Conservation (phyloP, 768 basidiomycete species). For the Pleurotus ostreatus region DNA sequence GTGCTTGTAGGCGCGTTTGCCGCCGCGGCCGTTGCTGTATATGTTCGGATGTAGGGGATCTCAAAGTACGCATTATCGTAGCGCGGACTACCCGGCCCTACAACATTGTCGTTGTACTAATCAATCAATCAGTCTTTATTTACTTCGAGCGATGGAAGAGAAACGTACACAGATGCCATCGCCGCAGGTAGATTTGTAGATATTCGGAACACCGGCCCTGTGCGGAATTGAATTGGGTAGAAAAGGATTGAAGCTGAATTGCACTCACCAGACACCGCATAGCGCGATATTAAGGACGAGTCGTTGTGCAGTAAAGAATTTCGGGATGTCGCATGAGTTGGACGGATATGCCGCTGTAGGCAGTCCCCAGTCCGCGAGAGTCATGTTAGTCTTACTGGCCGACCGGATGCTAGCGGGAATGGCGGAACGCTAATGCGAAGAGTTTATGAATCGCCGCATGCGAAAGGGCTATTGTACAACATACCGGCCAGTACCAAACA, state of each 20-base stretch:
- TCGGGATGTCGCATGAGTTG: conserved; percentile 45
- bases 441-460: too few species aligned
- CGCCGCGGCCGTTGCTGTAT: conserved; percentile 10
- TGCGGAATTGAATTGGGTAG: background rate
- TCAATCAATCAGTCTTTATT: background rate
- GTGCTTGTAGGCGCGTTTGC: too few species aligned
- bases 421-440: background rate
- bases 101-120: conserved; percentile 48
- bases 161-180: background rate
- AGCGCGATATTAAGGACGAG: conserved; percentile 6
- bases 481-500: conserved; percentile 22
- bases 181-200: conserved; percentile 34
- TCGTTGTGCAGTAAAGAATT: conserved; percentile 56
- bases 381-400: background rate
- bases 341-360: conserved; percentile 65
- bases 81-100: conserved; percentile 32
- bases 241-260: background rate
- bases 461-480: too few species aligned
- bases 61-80: conserved; percentile 58
- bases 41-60: conserved; percentile 53
- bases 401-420: background rate
- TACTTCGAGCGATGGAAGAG: background rate
- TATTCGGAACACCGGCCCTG: conserved; percentile 41
- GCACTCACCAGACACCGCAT: conserved; percentile 4
- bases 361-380: conserved; percentile 46